Percentiles rank a stretch among this genome's conserved stretches.
Evolutionary conservation across 2,329 filamentous ascomycete species (phyloP).

Genomic region (Beauveria bassiana): DNA sequence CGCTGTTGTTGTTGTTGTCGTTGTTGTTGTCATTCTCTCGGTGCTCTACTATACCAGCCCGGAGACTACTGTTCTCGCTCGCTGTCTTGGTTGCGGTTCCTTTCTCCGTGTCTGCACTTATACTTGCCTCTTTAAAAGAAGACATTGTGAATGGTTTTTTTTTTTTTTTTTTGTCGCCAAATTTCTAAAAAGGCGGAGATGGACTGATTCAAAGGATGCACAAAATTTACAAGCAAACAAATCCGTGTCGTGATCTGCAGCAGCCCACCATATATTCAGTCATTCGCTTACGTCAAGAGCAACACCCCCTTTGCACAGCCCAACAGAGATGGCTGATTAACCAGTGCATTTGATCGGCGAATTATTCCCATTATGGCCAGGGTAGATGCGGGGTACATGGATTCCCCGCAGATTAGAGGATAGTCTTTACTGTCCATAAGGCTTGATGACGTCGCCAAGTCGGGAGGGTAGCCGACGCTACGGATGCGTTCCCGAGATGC

Average conservation of each 20-base stretch:
- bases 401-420: background rate
- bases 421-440: background rate
- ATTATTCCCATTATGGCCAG: background rate
- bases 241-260: too few relatives aligned
- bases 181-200: too few relatives aligned
- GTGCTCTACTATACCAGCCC: background rate
- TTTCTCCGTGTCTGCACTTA: background rate
- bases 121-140: background rate
- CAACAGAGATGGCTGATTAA: too few relatives aligned
- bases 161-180: accelerated
- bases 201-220: too few relatives aligned
- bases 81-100: background rate
- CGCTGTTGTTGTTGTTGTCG: too few relatives aligned
- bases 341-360: too few relatives aligned
- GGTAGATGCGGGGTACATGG: background rate
- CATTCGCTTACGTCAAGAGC: too few relatives aligned
- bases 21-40: background rate
- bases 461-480: background rate
- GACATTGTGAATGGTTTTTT: background rate
- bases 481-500: background rate
- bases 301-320: too few relatives aligned
- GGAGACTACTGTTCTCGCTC: background rate
- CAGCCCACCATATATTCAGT: too few relatives aligned
- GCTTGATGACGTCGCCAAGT: background rate
- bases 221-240: too few relatives aligned